phyloP scores from a whole-genome alignment of 768 basidiomycete species.

The Clitopilus hobsonii region DNA sequence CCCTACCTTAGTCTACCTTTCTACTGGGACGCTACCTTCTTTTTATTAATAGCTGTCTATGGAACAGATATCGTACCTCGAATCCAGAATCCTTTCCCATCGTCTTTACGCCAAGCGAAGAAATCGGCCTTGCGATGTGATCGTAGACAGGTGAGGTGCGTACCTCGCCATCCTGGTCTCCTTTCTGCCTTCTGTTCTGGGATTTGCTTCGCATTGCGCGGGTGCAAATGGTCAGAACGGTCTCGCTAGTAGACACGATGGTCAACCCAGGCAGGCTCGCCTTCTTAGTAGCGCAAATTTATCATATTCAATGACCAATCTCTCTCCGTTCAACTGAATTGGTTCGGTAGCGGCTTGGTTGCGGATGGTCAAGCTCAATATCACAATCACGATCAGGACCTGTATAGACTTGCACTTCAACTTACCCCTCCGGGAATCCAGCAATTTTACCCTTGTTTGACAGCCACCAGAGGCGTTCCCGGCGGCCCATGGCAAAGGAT shows the following conservation, averaged over 20 bases:
- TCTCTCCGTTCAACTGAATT: no score
- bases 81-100: not conserved
- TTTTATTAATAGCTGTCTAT: not conserved
- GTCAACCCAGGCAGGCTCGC: no score
- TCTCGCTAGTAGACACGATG: no score
- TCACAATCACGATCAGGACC: no score
- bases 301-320: no score
- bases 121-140: not conserved
- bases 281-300: no score
- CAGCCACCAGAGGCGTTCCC: not conserved
- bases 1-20: not conserved
- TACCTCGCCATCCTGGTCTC: not conserved
- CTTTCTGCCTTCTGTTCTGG: not conserved
- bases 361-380: no score
- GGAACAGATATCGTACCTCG: not conserved
- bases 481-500: not conserved
- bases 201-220: no score
- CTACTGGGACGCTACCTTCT: not conserved
- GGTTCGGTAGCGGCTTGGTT: no score
- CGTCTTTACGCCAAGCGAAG: not conserved
- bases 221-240: no score
- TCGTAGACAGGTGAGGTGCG: not conserved
- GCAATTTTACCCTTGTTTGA: not conserved
- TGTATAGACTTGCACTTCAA: no score
- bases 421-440: no score